Evolutionary conservation across 768 basidiomycete species (phyloP).

Genomic region (Podaxis rugospora): DNA sequence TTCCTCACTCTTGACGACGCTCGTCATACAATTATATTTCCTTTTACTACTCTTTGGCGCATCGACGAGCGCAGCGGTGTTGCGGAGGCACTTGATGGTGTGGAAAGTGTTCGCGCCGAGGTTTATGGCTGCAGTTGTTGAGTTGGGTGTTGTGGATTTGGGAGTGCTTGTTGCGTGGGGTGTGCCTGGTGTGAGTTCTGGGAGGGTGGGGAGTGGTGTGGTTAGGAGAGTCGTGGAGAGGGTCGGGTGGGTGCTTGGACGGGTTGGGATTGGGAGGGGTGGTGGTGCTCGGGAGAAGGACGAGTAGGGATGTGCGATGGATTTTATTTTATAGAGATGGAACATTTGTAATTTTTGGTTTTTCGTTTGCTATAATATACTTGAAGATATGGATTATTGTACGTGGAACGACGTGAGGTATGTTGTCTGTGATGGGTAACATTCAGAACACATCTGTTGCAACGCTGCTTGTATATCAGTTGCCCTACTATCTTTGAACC

Average conservation of each 20-base stretch:
- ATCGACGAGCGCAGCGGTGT: conserved; percentile 66
- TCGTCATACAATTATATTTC: conserved; percentile 73
- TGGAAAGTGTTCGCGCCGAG: conserved; percentile 99
- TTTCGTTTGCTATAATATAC: too few species aligned
- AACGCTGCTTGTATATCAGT: too few species aligned
- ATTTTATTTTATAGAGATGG: too few species aligned
- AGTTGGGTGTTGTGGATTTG: conserved; percentile 66
- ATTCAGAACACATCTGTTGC: too few species aligned
- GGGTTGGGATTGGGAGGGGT: conserved; percentile 11
- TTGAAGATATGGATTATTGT: too few species aligned
- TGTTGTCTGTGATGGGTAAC: too few species aligned
- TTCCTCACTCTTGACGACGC: conserved; percentile 45
- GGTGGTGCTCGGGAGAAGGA: neutral
- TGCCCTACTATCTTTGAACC: too few species aligned
- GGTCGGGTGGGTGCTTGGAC: too few species aligned
- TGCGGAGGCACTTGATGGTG: conserved; percentile 90
- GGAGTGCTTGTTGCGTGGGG: too few species aligned
- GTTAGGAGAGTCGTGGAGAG: conserved; percentile 46
- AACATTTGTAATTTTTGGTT: too few species aligned
- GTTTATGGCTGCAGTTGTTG: conserved; percentile 71
- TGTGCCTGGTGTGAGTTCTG: too few species aligned
- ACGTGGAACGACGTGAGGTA: too few species aligned
- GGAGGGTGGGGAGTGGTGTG: conserved; percentile 46
- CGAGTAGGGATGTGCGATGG: neutral
- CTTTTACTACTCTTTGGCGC: conserved; percentile 59